phyloP scores from a whole-genome alignment of 108 stramenopile species.

The Craspedostauros australis region DNA sequence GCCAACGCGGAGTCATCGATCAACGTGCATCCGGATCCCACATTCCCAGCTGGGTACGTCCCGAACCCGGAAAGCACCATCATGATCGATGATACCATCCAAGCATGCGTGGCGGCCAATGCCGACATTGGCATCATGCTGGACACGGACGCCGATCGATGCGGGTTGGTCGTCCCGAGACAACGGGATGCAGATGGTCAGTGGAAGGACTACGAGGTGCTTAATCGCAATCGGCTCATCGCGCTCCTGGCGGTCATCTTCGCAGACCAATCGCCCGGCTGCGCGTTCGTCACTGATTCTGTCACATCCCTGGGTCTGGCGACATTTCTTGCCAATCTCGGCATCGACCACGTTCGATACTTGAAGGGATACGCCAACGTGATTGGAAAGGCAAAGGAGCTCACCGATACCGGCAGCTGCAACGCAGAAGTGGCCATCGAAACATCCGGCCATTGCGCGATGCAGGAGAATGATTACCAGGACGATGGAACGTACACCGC shows the following conservation, averaged over 20 bases:
- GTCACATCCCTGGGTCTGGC: conserved; percentile 71
- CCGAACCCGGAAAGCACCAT: conserved; percentile 73
- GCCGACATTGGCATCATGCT: conserved; percentile 82
- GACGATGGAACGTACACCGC: conserved; percentile 90
- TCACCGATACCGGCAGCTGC: conserved; percentile 51
- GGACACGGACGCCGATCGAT: conserved; percentile 85
- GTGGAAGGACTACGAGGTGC: conserved; percentile 39
- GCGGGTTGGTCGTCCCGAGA: conserved; percentile 67
- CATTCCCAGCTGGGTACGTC: conserved; percentile 65
- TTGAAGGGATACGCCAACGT: conserved; percentile 84
- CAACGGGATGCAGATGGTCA: conserved; percentile 5
- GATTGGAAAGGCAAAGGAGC: conserved; percentile 63
- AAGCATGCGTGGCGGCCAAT: conserved; percentile 39
- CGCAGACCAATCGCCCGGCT: conserved; percentile 42
- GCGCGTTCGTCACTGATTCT: conserved; percentile 73
- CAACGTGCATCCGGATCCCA: conserved; percentile 43
- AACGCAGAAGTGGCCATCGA: conserved; percentile 80
- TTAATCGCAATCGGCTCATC: conserved; percentile 79
- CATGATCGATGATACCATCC: conserved; percentile 63
- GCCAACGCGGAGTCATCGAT: conserved; percentile 60
- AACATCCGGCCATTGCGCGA: conserved; percentile 78
- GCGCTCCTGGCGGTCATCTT: conserved; percentile 71
- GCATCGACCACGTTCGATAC: conserved; percentile 62
- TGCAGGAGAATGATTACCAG: conserved; percentile 70
- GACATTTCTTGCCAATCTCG: conserved; percentile 50